Percentiles rank a stretch among this genome's conserved stretches.
Evolutionary conservation across 2,329 filamentous ascomycete genomes (phyloP).

Genomic region (Colletotrichum sp.): DNA sequence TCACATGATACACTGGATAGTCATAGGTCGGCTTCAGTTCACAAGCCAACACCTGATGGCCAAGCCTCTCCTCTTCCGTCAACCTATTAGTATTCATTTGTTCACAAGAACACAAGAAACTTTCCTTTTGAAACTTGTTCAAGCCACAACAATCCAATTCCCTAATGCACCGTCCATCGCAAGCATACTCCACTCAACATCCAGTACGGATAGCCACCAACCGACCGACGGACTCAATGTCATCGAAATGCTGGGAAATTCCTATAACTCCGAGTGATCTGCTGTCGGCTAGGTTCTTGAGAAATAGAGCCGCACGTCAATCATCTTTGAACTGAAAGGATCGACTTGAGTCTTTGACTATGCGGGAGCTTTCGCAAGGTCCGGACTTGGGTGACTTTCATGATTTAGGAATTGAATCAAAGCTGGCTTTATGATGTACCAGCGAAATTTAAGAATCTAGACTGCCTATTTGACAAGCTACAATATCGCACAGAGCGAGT

Average conservation of each 20-base stretch:
- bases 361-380: neutral
- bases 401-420: neutral
- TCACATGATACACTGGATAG: neutral
- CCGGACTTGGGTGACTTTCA: no score
- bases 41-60: neutral
- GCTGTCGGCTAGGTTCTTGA: neutral
- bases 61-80: neutral
- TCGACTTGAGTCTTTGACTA: neutral
- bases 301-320: accelerated
- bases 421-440: neutral
- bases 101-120: neutral
- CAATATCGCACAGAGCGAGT: accelerated
- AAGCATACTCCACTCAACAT: neutral
- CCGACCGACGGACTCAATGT: neutral
- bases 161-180: neutral
- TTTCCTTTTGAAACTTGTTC: neutral
- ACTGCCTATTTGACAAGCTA: neutral
- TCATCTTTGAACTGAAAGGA: neutral
- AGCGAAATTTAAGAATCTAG: neutral
- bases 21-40: neutral
- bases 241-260: neutral
- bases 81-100: neutral
- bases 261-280: neutral
- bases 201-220: neutral
- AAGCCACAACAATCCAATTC: neutral